Base-by-base conservation (phyloP, 345 rosid species). In the Aethionema arabicum region DNA sequence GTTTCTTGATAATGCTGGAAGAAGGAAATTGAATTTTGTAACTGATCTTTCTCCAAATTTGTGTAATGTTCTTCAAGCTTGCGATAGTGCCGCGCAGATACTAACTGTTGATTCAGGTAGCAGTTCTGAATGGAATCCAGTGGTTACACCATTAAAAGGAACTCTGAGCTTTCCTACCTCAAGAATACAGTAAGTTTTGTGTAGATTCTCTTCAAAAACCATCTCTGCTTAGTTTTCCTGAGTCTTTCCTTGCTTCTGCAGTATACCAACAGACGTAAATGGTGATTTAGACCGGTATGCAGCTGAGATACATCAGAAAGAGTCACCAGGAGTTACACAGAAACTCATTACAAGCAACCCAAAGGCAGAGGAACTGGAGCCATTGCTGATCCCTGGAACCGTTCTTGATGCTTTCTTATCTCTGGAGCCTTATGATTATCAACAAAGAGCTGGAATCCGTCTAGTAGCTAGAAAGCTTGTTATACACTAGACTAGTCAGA, bases 401-500 rank as follows among this genome's bases (percentile, higher is more conserved):
- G 40, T 65, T 35, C 71, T 93, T 39, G 95, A 84, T 52, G 81
- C 87, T 8, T 90, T 67, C 65, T 55, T 93, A 67, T 75, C 88
- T 43, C 32, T 90, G 56, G 88, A 81, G 63, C 65, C 85, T 15
- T 93, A 87, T 36, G 97, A 87, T 70, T 87, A 75, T 76, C 91
- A 77, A 65, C 83, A 79, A 74, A 71, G 35, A 71, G 87, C 95
- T 16, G 99, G 99, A 43, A 84, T 93, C 43, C 80, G 87, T 46
- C 46, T 85, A 40, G 83, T 87, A 64, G 85, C 82, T 5, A 83
- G 81, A 69, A 84, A 84, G 61, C 43, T 90, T 74, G 49, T 84
- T 55, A 56, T 65, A 57, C 45, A 44, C 37, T 5, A 11, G 60
- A 21, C 27, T 21, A 21, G 2, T 21, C 27, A 21, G 27, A 21